Base-by-base conservation (phyloP, 306 rosid genomes). In the Cucumis hystrix region DNA sequence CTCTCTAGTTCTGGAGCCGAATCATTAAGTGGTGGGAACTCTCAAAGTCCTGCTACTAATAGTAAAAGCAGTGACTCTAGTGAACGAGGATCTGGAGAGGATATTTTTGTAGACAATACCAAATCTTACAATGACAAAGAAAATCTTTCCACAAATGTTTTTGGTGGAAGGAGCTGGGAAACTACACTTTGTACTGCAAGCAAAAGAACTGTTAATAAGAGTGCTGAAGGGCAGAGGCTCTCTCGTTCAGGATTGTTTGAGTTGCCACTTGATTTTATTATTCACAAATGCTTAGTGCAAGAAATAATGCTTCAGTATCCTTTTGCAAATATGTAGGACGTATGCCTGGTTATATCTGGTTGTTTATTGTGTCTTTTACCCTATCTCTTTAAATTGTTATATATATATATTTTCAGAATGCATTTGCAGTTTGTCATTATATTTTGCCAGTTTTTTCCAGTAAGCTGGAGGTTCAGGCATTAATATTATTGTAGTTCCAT, bases 291-390 rank as follows among this genome's bases (percentile, higher is more conserved):
- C 90, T 84, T 95, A 60, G 10, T 43, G 78, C 96, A 92, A 88
- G 98, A 90, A 84, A 90, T 95, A 80, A 85, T 87, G 82, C 91
- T 92, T 83, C 98, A 90, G 98, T 92, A 95, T 95, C 97, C 97
- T 88, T 83, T 47, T 62, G 63, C 84, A 47, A 75, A 80, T 75
- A 75, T 83, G 65, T 51, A 35, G 77, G 55, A 49, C 65, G 70
- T 64, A 14, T 49, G 37, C 75, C 58, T 40, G 49, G 74, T 63
- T 76, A 37, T 67, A 67, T 66, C 60, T 76, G 20, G 72, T 73
- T 43, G 68, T 75, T 75, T 13, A 57, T 82, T 63, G 52, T 25
- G 25, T 81, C 70, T 62, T 30, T 74, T 80, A 17, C 40, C 30
- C 73, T 79, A 41, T 76, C 58, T 60, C 72, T 82, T 76, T 70